Evolutionary conservation across 225 moss, liverwort and hornwort species (phyloP).

Genomic region (Straminergon stramineum): DNA sequence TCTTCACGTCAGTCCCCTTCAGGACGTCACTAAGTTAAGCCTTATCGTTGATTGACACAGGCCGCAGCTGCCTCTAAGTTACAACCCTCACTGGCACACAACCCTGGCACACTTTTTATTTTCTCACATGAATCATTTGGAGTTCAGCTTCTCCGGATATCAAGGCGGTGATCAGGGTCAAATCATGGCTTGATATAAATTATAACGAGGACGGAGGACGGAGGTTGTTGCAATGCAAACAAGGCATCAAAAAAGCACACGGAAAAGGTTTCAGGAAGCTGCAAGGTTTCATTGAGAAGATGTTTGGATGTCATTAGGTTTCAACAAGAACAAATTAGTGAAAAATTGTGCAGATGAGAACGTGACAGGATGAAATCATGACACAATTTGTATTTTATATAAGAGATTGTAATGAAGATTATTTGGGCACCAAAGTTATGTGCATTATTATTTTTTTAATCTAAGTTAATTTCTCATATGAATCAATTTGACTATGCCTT

Average conservation of each 20-base stretch:
- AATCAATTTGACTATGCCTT: not conserved
- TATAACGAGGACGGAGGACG: too few species aligned
- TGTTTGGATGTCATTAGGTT: not conserved
- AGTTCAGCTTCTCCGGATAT: not conserved
- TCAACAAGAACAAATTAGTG: not conserved
- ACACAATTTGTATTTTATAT: not conserved
- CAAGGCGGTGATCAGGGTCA: not conserved
- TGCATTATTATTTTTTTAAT: too few species aligned
- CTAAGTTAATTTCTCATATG: too few species aligned
- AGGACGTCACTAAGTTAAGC: not conserved
- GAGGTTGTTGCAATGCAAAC: not conserved
- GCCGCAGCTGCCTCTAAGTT: not conserved
- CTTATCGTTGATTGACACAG: not conserved
- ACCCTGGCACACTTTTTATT: not conserved
- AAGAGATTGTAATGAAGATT: not conserved
- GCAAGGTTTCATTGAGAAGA: not conserved
- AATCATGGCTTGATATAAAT: not conserved
- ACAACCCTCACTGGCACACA: not conserved
- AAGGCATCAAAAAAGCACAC: accelerated
- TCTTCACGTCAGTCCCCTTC: not conserved
- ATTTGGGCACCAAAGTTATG: not conserved
- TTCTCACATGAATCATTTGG: not conserved
- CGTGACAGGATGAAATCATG: accelerated
- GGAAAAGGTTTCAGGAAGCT: not conserved
- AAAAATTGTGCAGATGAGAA: accelerated